phyloP scores from a whole-genome alignment of 2,329 filamentous ascomycete genomes.

The Xylaria sp. region DNA sequence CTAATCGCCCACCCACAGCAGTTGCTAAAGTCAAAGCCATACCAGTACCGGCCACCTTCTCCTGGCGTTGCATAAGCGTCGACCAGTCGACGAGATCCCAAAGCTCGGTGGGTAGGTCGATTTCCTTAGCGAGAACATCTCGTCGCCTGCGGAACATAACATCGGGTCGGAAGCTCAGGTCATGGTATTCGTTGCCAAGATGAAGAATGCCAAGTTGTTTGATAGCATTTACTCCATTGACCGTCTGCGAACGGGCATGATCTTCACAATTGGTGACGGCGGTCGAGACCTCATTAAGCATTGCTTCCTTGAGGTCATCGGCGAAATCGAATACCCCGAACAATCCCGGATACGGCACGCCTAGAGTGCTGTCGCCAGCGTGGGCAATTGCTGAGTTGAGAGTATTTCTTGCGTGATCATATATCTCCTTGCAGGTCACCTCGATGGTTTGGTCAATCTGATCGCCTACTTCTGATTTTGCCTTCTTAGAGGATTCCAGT shows the following conservation, averaged over 20 bases:
- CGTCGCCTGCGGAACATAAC: constrained; percentile 92
- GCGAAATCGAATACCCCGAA: constrained; percentile 90
- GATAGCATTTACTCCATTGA: constrained; percentile 84
- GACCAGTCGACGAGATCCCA: constrained; percentile 94
- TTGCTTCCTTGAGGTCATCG: constrained; percentile 90
- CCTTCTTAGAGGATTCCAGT: constrained; percentile 84
- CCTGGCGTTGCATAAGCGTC: constrained; percentile 85
- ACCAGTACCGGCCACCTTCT: constrained; percentile 93
- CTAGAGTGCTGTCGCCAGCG: constrained; percentile 80
- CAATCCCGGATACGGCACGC: constrained; percentile 87
- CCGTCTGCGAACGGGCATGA: constrained; percentile 80
- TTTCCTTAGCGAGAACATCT: constrained; percentile 83
- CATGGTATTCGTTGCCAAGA: constrained; percentile 85
- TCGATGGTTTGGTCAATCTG: constrained; percentile 86
- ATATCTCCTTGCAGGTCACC: constrained; percentile 84
- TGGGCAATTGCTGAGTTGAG: constrained; percentile 80
- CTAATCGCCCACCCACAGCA: constrained; percentile 81
- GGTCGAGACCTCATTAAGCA: constrained; percentile 86
- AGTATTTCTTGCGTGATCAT: constrained; percentile 81
- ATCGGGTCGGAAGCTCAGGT: constrained; percentile 88
- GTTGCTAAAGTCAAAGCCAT: constrained; percentile 94
- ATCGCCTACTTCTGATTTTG: constrained; percentile 81
- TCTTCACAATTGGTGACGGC: constrained; percentile 86
- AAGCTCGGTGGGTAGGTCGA: constrained; percentile 87
- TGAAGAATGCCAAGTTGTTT: constrained; percentile 90